Evolutionary conservation across 2,329 filamentous ascomycete species (phyloP).

Genomic region (Trichoderma asperellum): DNA sequence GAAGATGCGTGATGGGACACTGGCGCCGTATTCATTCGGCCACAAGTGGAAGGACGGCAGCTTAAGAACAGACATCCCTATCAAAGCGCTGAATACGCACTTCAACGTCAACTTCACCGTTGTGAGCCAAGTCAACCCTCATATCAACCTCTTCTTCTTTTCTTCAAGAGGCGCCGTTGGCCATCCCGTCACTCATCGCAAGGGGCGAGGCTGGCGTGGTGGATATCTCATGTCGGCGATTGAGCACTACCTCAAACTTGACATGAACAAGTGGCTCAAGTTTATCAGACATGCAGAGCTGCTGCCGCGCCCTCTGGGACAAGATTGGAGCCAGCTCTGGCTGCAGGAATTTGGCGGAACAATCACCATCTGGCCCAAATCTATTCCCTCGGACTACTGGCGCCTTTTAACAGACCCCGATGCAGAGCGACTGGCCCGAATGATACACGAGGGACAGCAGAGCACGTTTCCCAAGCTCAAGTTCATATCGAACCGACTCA

Average conservation of each 20-base stretch:
- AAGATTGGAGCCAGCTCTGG: slow-evolving; percentile 98
- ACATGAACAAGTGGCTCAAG: slow-evolving; percentile 96
- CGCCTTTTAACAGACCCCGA: slow-evolving; percentile 86
- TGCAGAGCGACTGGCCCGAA: slow-evolving; percentile 73
- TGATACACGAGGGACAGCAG: slow-evolving; percentile 90
- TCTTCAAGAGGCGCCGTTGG: slow-evolving; percentile 90
- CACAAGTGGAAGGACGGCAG: slow-evolving; percentile 99
- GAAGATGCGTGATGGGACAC: slow-evolving; percentile 75
- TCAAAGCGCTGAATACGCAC: slow-evolving; percentile 90
- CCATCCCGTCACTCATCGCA: slow-evolving; percentile 89
- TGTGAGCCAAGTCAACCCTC: slow-evolving; percentile 86
- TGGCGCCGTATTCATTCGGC: slow-evolving; percentile 92
- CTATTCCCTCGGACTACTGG: slow-evolving; percentile 75
- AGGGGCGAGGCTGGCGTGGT: slow-evolving; percentile 91
- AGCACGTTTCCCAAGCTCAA: slow-evolving; percentile 89
- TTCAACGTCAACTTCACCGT: slow-evolving; percentile 99
- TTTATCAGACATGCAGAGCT: slow-evolving; percentile 91
- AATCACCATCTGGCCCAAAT: slow-evolving; percentile 94
- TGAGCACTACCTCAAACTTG: slow-evolving; percentile 94
- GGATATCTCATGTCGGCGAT: slow-evolving; percentile 90
- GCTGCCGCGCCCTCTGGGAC: slow-evolving; percentile 83
- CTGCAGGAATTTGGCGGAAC: slow-evolving; percentile 93
- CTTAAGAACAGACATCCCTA: slow-evolving; percentile 89
- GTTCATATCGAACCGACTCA: slow-evolving; percentile 85
- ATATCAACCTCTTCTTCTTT: slow-evolving; percentile 99